Evolutionary conservation across 352 stramenopile species (phyloP).

Genomic region (Phytophthora quininea): DNA sequence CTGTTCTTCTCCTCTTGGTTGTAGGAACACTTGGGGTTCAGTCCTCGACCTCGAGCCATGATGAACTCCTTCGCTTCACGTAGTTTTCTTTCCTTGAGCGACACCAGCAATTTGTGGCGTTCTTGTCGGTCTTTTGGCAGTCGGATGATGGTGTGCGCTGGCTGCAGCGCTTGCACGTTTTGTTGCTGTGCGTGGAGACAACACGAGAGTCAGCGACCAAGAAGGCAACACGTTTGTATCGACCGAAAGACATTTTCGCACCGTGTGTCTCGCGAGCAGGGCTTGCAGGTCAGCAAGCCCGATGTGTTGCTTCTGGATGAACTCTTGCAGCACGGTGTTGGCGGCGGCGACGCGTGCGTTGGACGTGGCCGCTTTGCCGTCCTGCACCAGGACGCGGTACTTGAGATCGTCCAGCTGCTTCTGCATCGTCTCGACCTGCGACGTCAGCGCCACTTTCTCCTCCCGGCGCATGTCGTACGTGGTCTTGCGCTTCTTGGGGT

Average conservation of each 20-base stretch:
- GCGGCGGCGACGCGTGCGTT: conserved; percentile 15
- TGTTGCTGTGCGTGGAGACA: conserved; percentile 17
- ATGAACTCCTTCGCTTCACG: conserved; percentile 38
- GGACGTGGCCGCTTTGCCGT: conserved; percentile 34
- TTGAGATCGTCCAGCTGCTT: conserved; percentile 44
- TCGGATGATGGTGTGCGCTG: conserved; percentile 23
- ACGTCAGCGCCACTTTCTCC: conserved; percentile 32
- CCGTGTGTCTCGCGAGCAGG: conserved; percentile 22
- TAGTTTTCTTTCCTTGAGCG: conserved; percentile 34
- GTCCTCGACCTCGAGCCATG: conserved; percentile 22
- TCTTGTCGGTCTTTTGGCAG: conserved; percentile 30
- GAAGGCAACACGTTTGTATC: too few species aligned
- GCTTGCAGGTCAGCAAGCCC: conserved; percentile 30
- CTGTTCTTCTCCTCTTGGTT: conserved; percentile 42
- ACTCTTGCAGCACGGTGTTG: conserved; percentile 34
- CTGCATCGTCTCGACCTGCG: conserved; percentile 35
- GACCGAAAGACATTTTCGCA: too few species aligned
- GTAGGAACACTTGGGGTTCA: conserved; percentile 25
- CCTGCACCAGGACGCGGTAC: conserved; percentile 34
- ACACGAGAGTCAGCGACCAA: not conserved
- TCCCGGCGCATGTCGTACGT: conserved; percentile 42
- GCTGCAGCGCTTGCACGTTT: conserved; percentile 14
- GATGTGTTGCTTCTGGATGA: conserved; percentile 35
- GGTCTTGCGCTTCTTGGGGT: conserved; percentile 40
- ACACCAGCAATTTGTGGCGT: conserved; percentile 28